phyloP scores from a whole-genome alignment of 441 rosid species.

The Francoa sonchifolia region DNA sequence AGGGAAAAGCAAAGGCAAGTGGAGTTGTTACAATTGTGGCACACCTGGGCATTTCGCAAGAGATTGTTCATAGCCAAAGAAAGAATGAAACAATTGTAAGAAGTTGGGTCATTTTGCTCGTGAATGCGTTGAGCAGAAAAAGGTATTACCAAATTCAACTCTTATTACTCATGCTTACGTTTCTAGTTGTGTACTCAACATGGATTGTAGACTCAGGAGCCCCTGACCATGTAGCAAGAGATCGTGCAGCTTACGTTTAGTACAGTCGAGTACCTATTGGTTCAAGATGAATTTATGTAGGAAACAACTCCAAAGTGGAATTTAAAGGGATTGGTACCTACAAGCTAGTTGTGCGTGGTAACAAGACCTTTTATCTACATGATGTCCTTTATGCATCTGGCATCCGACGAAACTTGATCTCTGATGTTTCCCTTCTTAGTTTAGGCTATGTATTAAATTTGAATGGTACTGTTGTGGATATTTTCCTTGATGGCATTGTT shows the following conservation, averaged over 20 bases:
- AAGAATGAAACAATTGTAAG: too few relatives aligned
- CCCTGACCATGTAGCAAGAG: slow-evolving; percentile 1
- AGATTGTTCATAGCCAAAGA: too few relatives aligned
- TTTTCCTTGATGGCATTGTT: too few relatives aligned
- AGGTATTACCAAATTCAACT: not conserved
- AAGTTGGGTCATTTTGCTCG: slow-evolving; percentile 1
- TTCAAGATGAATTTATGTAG: not conserved
- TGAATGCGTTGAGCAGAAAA: slow-evolving; percentile 3
- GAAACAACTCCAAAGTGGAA: slow-evolving; percentile 2
- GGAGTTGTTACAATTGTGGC: not conserved
- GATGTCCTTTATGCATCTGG: too few relatives aligned
- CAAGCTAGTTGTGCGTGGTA: not conserved
- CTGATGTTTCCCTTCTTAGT: too few relatives aligned
- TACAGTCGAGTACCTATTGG: not conserved
- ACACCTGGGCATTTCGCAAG: too few relatives aligned
- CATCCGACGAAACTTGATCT: not conserved
- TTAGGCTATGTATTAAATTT: too few relatives aligned
- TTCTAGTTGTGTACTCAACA: not conserved
- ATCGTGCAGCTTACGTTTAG: not conserved
- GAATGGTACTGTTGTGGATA: too few relatives aligned
- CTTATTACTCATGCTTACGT: not conserved
- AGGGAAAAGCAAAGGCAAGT: slow-evolving; percentile 1
- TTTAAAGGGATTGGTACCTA: slow-evolving; percentile 5
- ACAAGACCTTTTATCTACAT: not conserved
- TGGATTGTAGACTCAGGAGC: slow-evolving; percentile 9